Evolutionary conservation across 2,329 filamentous ascomycete genomes (phyloP).

Genomic region (Hymenoscyphus salicellus): DNA sequence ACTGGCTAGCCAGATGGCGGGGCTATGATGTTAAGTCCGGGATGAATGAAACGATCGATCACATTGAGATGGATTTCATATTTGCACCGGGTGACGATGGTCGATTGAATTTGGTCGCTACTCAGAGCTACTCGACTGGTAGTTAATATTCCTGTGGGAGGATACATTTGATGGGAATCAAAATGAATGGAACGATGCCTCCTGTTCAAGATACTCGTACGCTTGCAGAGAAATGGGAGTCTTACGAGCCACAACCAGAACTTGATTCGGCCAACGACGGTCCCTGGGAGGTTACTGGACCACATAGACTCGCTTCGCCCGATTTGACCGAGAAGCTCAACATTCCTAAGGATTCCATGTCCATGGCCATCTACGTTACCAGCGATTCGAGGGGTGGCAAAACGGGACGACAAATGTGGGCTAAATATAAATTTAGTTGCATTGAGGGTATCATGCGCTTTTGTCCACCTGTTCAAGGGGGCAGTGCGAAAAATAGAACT

Average conservation of each 20-base stretch:
- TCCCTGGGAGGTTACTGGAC: no score
- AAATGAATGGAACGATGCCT: no score
- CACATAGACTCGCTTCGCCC: background rate
- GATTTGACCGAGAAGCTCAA: background rate
- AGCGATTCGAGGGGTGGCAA: background rate
- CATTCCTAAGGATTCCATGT: background rate
- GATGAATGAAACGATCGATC: background rate
- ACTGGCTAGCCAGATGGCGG: constrained; percentile 10
- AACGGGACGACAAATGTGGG: background rate
- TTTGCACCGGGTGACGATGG: background rate
- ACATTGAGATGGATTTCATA: background rate
- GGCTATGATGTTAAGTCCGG: background rate
- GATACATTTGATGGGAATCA: no score
- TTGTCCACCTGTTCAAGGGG: background rate
- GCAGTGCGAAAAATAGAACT: background rate
- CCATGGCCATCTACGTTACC: background rate
- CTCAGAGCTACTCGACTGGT: no score
- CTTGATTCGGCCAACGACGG: no score
- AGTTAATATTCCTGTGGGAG: no score
- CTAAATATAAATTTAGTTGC: background rate
- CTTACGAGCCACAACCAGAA: background rate
- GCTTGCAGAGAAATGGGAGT: background rate
- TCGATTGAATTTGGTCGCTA: background rate
- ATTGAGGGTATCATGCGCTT: background rate
- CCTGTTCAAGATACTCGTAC: background rate